Base-by-base conservation (phyloP, 768 basidiomycete genomes). In the Tylopilus vinaceipallidus region DNA sequence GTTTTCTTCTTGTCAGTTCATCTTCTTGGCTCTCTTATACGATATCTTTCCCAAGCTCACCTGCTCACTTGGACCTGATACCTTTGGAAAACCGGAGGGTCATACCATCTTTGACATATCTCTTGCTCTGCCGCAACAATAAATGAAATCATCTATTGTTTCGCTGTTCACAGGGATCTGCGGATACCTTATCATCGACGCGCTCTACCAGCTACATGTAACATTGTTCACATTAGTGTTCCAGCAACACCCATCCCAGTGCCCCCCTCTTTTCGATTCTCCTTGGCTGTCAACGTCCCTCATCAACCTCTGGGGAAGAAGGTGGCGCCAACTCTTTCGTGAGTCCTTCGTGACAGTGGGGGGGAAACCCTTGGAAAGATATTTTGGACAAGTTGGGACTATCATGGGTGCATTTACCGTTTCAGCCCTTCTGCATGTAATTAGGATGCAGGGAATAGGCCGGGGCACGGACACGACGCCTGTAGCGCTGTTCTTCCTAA, bases 301-400 rank as follows among this genome's bases (percentile, higher is more conserved):
- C n/a, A 63, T 69, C 30, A 75, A 81, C 20, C 79, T 84, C 49
- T 88, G 86, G 87, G 71, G 75, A 4, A 62, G 53, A 47, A 67
- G 76, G 17, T 88, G 87, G 86, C 86, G 88, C 55, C 84, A 86
- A 56, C 52, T 81, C 6, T 83, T 86, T 59, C 75, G 84, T 10
- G 75, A 81, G 37, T 58, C 64, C 32, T 86, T 88, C 56, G 65
- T 84, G 35, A 64, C 61, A 12, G 52, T 80, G n/a, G 84, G 83
- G 13, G 69, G 69, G 10, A 69, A 67, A 27, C 79, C 80, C 0
- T 43, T 79, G 23, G 60, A 61, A 22, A 58, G 57, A 45, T 52
- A 79, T 6, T 56, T 79, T 23, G 83, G 85, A 20, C 74, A 75
- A 17, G 47, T 60, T 3, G 82, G 80, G 5, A 65, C 61, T 4